Conservation (phyloP, 2,329 filamentous ascomycete genomes). For the Ceratocystis albifundus region DNA sequence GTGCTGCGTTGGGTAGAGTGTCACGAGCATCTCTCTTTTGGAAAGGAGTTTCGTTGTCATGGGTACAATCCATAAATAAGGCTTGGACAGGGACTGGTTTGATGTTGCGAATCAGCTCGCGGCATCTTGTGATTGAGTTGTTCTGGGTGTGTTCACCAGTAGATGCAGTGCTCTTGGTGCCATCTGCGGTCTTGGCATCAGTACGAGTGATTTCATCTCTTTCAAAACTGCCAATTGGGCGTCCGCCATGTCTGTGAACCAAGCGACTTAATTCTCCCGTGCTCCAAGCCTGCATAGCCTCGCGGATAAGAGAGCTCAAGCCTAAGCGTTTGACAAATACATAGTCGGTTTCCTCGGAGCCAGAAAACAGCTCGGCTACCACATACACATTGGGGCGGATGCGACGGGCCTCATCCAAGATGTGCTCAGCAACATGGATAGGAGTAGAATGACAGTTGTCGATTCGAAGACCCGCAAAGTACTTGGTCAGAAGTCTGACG, state of each 20-base stretch:
- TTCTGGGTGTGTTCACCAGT: conserved; percentile 2
- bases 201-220: conserved; percentile 69
- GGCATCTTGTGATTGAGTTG: conserved; percentile 32
- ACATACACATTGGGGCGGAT: conserved; percentile 82
- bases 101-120: conserved; percentile 66
- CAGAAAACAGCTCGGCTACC: conserved; percentile 89
- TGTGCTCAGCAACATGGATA: conserved; percentile 83
- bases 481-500: conserved; percentile 81
- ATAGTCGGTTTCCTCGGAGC: conserved; percentile 91
- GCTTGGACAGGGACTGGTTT: conserved; percentile 83
- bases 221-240: conserved; percentile 94
- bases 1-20: conserved; percentile 82
- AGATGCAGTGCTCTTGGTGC: not conserved
- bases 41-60: conserved; percentile 92
- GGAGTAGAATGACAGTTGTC: conserved; percentile 98
- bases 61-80: conserved; percentile 97
- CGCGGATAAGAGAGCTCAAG: conserved; percentile 80
- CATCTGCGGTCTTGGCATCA: conserved; percentile 31
- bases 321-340: conserved; percentile 89
- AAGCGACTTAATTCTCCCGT: conserved; percentile 84
- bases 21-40: conserved; percentile 92
- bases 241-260: conserved; percentile 84
- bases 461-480: conserved; percentile 90
- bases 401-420: conserved; percentile 83
- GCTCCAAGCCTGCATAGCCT: conserved; percentile 98